These are phyloP conservation scores for Aspergillus novoparasiticus DNA, from an alignment of 2,329 filamentous ascomycete genomes.

Conservation along the genomic window DNA sequence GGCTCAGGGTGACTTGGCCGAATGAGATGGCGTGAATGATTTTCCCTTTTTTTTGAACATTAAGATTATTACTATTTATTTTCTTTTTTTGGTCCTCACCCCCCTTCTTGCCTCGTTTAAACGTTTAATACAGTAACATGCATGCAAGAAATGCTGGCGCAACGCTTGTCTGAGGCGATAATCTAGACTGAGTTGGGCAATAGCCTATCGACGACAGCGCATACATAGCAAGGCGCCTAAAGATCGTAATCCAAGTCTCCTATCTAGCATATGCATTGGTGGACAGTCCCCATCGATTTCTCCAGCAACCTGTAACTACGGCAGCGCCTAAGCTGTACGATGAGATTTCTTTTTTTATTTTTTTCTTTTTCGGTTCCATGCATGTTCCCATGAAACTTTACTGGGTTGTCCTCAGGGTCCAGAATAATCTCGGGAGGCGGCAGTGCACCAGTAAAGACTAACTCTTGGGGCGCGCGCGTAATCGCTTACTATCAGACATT, in stretches of 20 bases:
- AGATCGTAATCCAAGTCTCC: conserved; percentile 4
- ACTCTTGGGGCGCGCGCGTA: neutral
- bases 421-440: neutral
- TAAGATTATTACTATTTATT: neutral
- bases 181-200: neutral
- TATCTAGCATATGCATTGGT: conserved; percentile 8
- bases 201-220: neutral
- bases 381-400: neutral
- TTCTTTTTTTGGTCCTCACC: neutral
- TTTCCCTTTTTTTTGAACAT: neutral
- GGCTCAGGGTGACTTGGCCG: conserved; percentile 1
- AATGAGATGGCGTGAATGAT: neutral
- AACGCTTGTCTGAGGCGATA: conserved; percentile 1
- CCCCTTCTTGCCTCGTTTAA: conserved; percentile 2
- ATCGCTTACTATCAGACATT: neutral
- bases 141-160: conserved; percentile 3
- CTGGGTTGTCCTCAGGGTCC: neutral
- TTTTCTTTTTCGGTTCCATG: neutral
- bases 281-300: neutral
- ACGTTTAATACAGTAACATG: neutral
- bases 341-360: neutral
- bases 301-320: neutral
- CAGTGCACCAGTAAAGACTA: neutral
- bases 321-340: conserved; percentile 1
- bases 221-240: conserved; percentile 3